Base-by-base conservation (phyloP, 495 filamentous ascomycete genomes). In the Parathielavia appendiculata region DNA sequence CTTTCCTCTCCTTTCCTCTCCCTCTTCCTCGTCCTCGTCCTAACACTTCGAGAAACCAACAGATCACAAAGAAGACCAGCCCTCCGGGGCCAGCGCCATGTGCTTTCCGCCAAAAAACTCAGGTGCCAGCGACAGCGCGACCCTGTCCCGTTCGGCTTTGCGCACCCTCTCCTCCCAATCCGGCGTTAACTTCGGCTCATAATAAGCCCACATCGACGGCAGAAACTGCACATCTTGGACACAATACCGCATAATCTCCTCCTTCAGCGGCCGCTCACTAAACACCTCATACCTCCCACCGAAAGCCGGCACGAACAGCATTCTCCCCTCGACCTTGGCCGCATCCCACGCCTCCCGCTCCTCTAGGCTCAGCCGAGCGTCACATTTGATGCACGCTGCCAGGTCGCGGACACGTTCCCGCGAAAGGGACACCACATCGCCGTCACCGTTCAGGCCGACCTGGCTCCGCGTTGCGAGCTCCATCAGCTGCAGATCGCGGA, bases 401-500 rank as follows among this genome's bases (percentile, higher is more conserved):
- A 85, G 66, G 1, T 76, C 69, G 36, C 36, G 60, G 35, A 83
- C 43, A 23, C 48, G 69, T 40, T 55, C 66, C 57, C 56, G 30
- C 1, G 35, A 13, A 16, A 40, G 26, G 12, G 50, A n/a, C n/a
- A n/a, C n/a, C n/a, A n/a, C n/a, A n/a, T n/a, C n/a, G n/a, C n/a
- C n/a, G n/a, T n/a, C n/a, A n/a, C n/a, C n/a, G n/a, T n/a, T n/a
- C n/a, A n/a, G n/a, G n/a, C n/a, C n/a, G n/a, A n/a, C n/a, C n/a
- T n/a, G n/a, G n/a, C n/a, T 9, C 7, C 82, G 63, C 1, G 68
- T 68, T 6, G 75, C 78, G 6, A 71, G 34, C 53, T 86, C 79
- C 76, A 86, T 78, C 1, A 86, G 71, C 63, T 86, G 83, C 11
- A 86, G 41, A 56, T 85, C 82, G 1, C 73, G 38, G 1, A 83